Percentiles rank a stretch among this genome's conserved stretches.
Evolutionary conservation across 1,139 yeast species (phyloP).

Genomic region (Geotrichum restrictum): DNA sequence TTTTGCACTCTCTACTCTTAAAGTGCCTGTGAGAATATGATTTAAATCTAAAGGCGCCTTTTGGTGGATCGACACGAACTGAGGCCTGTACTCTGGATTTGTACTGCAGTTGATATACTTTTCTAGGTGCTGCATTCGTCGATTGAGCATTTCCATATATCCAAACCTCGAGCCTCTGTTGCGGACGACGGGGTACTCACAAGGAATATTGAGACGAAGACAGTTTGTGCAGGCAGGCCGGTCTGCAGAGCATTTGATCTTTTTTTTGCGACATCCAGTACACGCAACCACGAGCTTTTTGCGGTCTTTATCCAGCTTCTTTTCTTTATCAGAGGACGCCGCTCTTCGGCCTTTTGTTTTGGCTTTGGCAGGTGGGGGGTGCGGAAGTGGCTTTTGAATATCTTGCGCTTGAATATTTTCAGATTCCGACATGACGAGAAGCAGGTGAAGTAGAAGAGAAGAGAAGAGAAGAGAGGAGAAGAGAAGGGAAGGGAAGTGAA

Average conservation of each 20-base stretch:
- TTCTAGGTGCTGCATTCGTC: slow-evolving; percentile 34
- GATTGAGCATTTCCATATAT: slow-evolving; percentile 37
- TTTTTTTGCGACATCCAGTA: slow-evolving; percentile 39
- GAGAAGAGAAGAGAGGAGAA: too few relatives aligned
- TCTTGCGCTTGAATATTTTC: too few relatives aligned
- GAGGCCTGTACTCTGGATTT: slow-evolving; percentile 20
- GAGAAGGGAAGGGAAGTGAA: too few relatives aligned
- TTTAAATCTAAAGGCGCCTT: slow-evolving; percentile 12
- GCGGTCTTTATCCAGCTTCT: slow-evolving; percentile 19
- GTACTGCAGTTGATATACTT: slow-evolving; percentile 28
- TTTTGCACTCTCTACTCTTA: too few relatives aligned
- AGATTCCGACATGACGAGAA: too few relatives aligned
- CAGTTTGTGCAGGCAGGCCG: slow-evolving; percentile 42
- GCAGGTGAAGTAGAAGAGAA: too few relatives aligned
- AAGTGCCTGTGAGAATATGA: background rate
- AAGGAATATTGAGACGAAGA: slow-evolving; percentile 36
- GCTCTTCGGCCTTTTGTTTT: background rate
- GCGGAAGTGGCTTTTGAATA: too few relatives aligned
- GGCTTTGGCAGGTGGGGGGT: too few relatives aligned
- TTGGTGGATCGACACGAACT: slow-evolving; percentile 18
- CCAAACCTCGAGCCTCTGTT: slow-evolving; percentile 41
- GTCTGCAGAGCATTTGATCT: slow-evolving; percentile 40
- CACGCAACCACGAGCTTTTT: slow-evolving; percentile 40
- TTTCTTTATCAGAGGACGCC: background rate
- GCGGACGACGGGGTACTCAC: slow-evolving; percentile 39